phyloP scores from a whole-genome alignment of 345 rosid genomes.

The Punica granatum region DNA sequence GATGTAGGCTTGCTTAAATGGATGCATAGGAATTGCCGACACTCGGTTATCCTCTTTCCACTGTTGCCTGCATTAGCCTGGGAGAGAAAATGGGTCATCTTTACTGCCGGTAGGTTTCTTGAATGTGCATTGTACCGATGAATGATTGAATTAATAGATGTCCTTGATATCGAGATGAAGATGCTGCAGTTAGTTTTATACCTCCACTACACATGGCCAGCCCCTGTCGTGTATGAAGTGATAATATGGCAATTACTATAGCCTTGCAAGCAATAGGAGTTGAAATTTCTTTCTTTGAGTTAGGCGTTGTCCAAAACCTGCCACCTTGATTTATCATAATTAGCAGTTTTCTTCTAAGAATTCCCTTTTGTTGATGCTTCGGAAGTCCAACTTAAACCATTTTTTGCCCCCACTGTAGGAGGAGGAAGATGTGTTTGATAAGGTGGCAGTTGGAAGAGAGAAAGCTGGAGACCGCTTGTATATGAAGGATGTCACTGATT shows the following conservation, averaged over 20 bases:
- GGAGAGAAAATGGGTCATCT: neutral
- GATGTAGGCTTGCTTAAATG: neutral
- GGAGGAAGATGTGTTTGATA: slow-evolving; percentile 83
- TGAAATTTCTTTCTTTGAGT: neutral
- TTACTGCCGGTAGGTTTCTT: neutral
- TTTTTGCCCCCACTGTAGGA: too few relatives aligned
- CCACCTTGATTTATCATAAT: neutral
- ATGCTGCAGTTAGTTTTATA: neutral
- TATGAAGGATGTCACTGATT: slow-evolving; percentile 32
- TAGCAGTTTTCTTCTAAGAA: too few relatives aligned
- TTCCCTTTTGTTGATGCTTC: neutral
- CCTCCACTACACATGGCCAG: neutral
- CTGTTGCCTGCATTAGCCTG: neutral
- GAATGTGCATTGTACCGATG: neutral
- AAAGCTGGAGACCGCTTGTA: slow-evolving; percentile 39
- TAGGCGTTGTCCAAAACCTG: neutral
- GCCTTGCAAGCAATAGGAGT: neutral
- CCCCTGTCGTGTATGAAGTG: neutral
- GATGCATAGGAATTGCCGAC: neutral
- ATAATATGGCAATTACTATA: neutral
- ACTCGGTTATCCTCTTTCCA: neutral
- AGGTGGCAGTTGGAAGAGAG: slow-evolving; percentile 62
- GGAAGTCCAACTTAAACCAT: neutral
- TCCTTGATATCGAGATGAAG: neutral
- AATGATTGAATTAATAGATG: neutral